Percentiles rank a stretch among this genome's conserved stretches.
These are phyloP conservation scores for Lipomyces anomalus DNA, from an alignment of 805 yeast genomes.

Conservation along the genomic window DNA sequence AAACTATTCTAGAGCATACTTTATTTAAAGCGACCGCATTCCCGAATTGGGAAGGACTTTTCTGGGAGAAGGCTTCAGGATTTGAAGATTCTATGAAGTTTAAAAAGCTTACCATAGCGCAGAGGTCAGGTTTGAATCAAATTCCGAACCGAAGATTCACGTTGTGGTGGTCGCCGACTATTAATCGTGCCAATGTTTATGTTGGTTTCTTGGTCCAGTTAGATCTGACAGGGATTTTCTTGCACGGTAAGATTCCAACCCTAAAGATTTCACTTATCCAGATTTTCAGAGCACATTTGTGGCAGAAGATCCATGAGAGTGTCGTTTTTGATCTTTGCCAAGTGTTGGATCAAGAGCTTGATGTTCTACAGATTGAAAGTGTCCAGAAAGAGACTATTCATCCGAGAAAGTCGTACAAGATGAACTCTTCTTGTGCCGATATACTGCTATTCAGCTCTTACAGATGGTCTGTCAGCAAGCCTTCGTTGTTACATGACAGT, in stretches of 20 bases:
- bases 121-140: slow-evolving; percentile 92
- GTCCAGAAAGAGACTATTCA: slow-evolving; percentile 91
- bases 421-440: slow-evolving; percentile 95
- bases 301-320: slow-evolving; percentile 98
- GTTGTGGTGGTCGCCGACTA: slow-evolving; percentile 99
- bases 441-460: slow-evolving; percentile 66
- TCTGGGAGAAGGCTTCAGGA: slow-evolving; percentile 98
- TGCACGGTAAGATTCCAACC: slow-evolving; percentile 98
- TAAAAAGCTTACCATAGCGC: slow-evolving; percentile 94
- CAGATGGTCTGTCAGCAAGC: slow-evolving; percentile 72
- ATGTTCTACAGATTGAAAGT: slow-evolving; percentile 70
- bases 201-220: slow-evolving; percentile 95
- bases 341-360: slow-evolving; percentile 81
- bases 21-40: slow-evolving; percentile 95
- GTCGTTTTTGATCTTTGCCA: slow-evolving; percentile 90
- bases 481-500: slow-evolving; percentile 70
- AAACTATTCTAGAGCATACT: slow-evolving; percentile 91
- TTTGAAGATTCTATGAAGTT: slow-evolving; percentile 94
- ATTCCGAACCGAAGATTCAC: slow-evolving; percentile 97
- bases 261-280: slow-evolving; percentile 91
- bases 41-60: slow-evolving; percentile 96
- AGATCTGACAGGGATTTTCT: slow-evolving; percentile 91
- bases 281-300: slow-evolving; percentile 92
- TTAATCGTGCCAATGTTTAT: slow-evolving; percentile 94
- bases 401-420: slow-evolving; percentile 93